phyloP scores from a whole-genome alignment of 2,329 filamentous ascomycete species.

The Polytolypa hystricis region DNA sequence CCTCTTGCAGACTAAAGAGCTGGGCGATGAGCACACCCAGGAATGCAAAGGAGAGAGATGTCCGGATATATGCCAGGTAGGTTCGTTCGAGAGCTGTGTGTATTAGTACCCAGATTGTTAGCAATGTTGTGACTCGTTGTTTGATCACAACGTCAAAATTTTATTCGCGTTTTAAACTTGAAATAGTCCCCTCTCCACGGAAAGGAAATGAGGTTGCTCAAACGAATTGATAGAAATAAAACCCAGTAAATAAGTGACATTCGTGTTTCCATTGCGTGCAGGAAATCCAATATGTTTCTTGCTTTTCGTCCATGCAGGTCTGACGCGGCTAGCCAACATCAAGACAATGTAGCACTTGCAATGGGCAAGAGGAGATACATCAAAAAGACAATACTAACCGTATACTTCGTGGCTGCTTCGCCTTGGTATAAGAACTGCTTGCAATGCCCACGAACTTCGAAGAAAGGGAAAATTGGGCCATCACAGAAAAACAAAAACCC shows the following conservation, averaged over 20 bases:
- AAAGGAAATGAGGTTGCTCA: no score
- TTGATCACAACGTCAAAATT: no score
- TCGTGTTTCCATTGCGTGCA: background rate
- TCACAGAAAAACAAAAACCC: background rate
- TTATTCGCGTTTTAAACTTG: no score
- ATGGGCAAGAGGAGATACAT: no score
- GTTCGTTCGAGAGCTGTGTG: constrained; percentile 58
- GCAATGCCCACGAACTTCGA: background rate
- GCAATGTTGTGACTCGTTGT: no score
- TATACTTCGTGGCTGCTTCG: background rate
- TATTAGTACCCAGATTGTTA: no score
- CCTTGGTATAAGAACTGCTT: background rate
- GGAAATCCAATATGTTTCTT: background rate
- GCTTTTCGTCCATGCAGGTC: background rate
- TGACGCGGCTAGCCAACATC: background rate
- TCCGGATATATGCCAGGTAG: constrained; percentile 62
- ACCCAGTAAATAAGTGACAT: no score
- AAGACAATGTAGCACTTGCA: no score
- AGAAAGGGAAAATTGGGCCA: background rate
- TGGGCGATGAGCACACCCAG: constrained; percentile 56
- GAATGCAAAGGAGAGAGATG: constrained; percentile 57
- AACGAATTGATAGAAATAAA: no score
- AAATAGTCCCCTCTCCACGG: no score
- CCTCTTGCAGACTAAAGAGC: constrained; percentile 51
- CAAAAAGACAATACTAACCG: background rate